phyloP scores from a whole-genome alignment of 2,329 filamentous ascomycete genomes.

The Bipolaris oryzae region DNA sequence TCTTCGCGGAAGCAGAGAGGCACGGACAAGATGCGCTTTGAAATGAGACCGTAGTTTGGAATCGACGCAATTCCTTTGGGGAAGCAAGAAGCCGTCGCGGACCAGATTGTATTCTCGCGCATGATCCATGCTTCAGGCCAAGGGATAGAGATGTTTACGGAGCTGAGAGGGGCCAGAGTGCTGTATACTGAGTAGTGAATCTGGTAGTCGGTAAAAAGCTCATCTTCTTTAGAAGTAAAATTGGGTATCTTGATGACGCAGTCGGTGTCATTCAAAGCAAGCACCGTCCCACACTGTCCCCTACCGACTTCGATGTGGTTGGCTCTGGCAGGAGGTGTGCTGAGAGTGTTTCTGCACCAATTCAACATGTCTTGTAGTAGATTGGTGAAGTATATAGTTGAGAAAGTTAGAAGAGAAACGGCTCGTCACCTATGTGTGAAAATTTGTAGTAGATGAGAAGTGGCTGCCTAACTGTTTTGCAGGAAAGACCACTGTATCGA shows the following conservation, averaged over 20 bases:
- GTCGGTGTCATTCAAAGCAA: conserved; percentile 1
- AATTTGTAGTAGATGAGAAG: too few relatives aligned
- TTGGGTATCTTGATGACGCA: conserved; percentile 11
- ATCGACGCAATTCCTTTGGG: neutral
- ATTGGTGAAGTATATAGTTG: too few relatives aligned
- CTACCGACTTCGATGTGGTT: too few relatives aligned
- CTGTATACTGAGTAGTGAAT: neutral
- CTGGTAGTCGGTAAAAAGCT: conserved; percentile 1
- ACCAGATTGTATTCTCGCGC: neutral
- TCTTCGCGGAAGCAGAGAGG: conserved; percentile 26
- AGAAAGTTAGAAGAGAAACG: too few relatives aligned
- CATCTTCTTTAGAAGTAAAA: neutral
- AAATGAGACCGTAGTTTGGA: neutral
- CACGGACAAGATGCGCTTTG: conserved; percentile 46
- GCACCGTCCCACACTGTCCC: conserved; percentile 6
- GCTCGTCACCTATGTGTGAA: too few relatives aligned
- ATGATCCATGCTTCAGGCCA: neutral
- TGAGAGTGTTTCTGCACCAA: too few relatives aligned
- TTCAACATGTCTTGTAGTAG: too few relatives aligned
- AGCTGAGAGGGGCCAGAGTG: neutral
- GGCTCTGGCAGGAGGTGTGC: too few relatives aligned
- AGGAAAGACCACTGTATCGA: too few relatives aligned
- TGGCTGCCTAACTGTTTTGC: too few relatives aligned
- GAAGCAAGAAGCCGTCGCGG: neutral
- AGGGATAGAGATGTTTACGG: neutral